Evolutionary conservation across 257 asterid genomes (phyloP), one percentile per base, ranked within the genome.

Genomic region (Cinchona pubescens): DNA sequence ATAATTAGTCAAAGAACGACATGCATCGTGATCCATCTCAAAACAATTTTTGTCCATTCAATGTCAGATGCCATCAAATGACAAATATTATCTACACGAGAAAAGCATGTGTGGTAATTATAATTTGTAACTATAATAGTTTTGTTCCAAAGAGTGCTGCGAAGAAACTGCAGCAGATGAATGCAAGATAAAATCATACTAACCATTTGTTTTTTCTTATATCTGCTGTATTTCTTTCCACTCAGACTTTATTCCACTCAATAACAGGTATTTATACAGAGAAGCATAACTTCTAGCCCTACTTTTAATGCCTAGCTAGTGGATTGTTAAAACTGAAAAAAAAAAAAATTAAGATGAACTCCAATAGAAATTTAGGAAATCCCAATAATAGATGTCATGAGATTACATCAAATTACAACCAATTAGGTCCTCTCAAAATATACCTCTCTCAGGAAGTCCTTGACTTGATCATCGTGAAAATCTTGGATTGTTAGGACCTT

Each of bases 361-460:
- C 3, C 25, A 48, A n/a, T 15, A 55, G 15, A 35, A 9, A 27
- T 32, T 38, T 30, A 42, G 21, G 23, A 58, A 16, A 38, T 43
- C 29, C 32, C 48, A 68, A 45, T 2, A 16, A 67, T 69, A 70
- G 32, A 0, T 37, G 46, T 5, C 60, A 13, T 6, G n/a, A n/a
- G n/a, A n/a, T n/a, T n/a, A n/a, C n/a, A n/a, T n/a, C n/a, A n/a
- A n/a, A n/a, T n/a, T n/a, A n/a, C n/a, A n/a, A n/a, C n/a, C n/a
- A 37, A 18, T 53, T 34, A 35, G 49, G 68, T 67, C 37, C 46
- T 56, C 34, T 10, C 61, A 43, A 67, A 55, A 7, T 89, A 68
- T 79, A 94, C 99, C 99, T 95, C 99, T 84, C 99, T 82, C 38
- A 92, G 82, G 74, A 95, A 95, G 85, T 95, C 99, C 83, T 87